Base-by-base conservation (phyloP, 202 grass and related monocot genomes). In the Elaeis oleifera region DNA sequence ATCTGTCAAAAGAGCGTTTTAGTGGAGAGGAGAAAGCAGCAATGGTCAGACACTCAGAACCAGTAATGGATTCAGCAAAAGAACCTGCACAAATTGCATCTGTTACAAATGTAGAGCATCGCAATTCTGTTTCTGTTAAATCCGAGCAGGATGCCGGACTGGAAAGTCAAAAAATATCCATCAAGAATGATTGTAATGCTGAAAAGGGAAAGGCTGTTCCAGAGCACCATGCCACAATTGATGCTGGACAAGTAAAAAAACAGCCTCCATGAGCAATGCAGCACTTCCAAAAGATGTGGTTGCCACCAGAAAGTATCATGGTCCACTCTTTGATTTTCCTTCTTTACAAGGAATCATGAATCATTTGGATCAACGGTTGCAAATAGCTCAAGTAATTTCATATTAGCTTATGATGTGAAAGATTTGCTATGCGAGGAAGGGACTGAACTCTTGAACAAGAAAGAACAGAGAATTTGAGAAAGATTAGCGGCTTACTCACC, bases 261-360 rank as follows among this genome's bases (percentile, higher is more conserved):
- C 78, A 59, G 73, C 53, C 18, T 74, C 78, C 1, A 84, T 84
- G 64, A 92, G 71, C 60, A 81, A 69, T 23, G 60, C 67, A 25
- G 71, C 82, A 51, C 21, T 80, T 64, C 70, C 76, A 21, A 90
- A 29, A 78, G 88, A 90, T 78, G 65, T 31, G 5, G 28, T n/a
- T 56, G 70, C 89, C 74, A 58, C 83, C 5, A 87, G 89, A 78
- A 99, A 94, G 69, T 99, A 94, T 60, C 89, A 99, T 69, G 95
- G 95, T 14, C 95, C 89, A 4, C 72, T 99, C 79, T 99, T 99
- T 36, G 95, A 99, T 73, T 94, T 94, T 59, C 84, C 85, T 6
- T 89, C 48, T 94, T 94, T 67, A 99, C 95, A 51, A 88, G 95
- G 75, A 99, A 89, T 61, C 81, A 86, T 20, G 95, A 99, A 70